Base-by-base conservation (phyloP, 768 basidiomycete genomes). In the Kwoniella europaea region DNA sequence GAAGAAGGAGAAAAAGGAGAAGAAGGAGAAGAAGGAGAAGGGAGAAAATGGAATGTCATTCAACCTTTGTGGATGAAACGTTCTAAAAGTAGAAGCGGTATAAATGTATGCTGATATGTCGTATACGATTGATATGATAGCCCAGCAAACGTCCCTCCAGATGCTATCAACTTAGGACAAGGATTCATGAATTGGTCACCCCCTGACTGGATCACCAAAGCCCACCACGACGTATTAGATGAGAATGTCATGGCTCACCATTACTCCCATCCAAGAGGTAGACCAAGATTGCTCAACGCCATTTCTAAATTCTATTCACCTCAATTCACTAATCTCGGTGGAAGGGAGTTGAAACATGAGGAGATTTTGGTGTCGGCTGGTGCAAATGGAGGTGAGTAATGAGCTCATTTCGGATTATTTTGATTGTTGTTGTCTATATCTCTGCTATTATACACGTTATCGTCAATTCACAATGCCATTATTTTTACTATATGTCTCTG, bases 361-460 rank as follows among this genome's bases (percentile, higher is more conserved):
- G 94, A 98, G 82, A 94, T 99, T 54, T 86, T 95, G 20, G 91
- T 98, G 56, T 94, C 95, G 2, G 96, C 95, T 76, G 97, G 97
- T 43, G 96, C 96, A 9, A 98, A 98, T 82, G 93, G 96, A 88
- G 96, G 95, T 91, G 74, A 68, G 82, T 71, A n/a, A n/a, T 42
- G 2, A 27, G 16, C n/a, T 63, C 29, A 29, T 29, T 2, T 29
- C 29, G 29, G 29, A 29, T 29, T 29, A 29, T 29, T 29, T 29
- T 29, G 29, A 29, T 29, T 29, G 29, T 29, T 29, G 29, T 29
- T 29, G 29, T 29, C 29, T 29, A 29, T 29, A 29, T 29, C 29
- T 29, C 1, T 29, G 29, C 29, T 29, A 29, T 29, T 29, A 29
- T 29, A 6, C 29, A 29, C 29, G 29, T 29, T 29, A 29, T 29